Percentiles rank a stretch among this genome's conserved stretches.
Evolutionary conservation across 2,329 filamentous ascomycete species (phyloP).

Genomic region (Didymella arachidicola): DNA sequence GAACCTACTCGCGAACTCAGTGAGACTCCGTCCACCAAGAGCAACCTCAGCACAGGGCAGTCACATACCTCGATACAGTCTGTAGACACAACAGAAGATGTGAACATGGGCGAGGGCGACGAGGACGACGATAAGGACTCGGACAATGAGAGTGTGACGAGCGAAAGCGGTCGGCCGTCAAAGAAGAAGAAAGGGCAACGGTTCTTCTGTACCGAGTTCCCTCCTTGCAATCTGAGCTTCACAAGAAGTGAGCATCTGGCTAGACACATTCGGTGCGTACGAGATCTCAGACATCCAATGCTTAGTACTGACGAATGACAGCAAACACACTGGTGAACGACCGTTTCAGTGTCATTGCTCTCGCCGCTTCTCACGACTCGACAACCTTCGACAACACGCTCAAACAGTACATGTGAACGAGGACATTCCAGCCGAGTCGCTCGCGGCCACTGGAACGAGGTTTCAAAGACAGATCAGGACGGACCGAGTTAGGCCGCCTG

Average conservation of each 20-base stretch:
- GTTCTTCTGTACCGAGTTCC: constrained; percentile 95
- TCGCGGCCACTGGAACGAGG: constrained; percentile 88
- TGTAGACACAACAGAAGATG: constrained; percentile 70
- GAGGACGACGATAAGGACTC: constrained; percentile 68
- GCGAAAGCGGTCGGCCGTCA: constrained; percentile 73
- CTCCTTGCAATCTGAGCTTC: constrained; percentile 92
- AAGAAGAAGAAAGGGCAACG: constrained; percentile 98
- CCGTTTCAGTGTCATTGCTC: constrained; percentile 97
- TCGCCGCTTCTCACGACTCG: constrained; percentile 88
- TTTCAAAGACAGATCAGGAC: constrained; percentile 93
- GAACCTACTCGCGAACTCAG: constrained; percentile 57
- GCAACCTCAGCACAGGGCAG: constrained; percentile 60
- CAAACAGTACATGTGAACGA: constrained; percentile 98
- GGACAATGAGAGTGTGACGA: constrained; percentile 59
- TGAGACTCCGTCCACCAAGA: constrained; percentile 46
- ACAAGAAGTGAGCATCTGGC: constrained; percentile 95
- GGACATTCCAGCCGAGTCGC: constrained; percentile 90
- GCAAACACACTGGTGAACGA: constrained; percentile 96
- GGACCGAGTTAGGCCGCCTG: constrained; percentile 79
- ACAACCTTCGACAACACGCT: constrained; percentile 95
- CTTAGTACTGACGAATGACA: constrained; percentile 51
- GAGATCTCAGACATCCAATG: background rate
- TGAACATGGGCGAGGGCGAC: constrained; percentile 79
- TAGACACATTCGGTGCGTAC: constrained; percentile 82
- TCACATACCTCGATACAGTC: constrained; percentile 70